A percentile compares a stretch with the other conserved stretches of the same genome.
phyloP scores from a whole-genome alignment of 2,329 filamentous ascomycete genomes.

The Malbranchea cinnamomea region DNA sequence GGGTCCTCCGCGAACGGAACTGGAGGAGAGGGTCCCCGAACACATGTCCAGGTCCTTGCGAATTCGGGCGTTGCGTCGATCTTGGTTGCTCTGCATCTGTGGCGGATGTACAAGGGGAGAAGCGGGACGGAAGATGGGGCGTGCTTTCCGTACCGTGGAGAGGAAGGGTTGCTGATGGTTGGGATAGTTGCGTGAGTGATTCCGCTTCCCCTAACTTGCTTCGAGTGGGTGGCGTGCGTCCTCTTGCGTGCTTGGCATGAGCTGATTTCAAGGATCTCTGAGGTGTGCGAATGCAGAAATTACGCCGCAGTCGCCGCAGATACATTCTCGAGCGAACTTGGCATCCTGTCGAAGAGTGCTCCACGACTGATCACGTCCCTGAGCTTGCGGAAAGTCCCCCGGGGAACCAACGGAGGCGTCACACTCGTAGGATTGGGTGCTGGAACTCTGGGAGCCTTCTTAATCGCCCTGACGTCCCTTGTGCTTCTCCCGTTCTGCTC shows the following conservation, averaged over 20 bases:
- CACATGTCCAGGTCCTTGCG: slow-evolving; percentile 75
- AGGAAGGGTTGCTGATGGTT: slow-evolving; percentile 24
- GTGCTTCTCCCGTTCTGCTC: slow-evolving; percentile 55
- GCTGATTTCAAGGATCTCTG: slow-evolving; percentile 1
- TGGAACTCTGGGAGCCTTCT: slow-evolving; percentile 56
- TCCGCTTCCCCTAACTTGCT: not conserved
- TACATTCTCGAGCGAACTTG: slow-evolving; percentile 89
- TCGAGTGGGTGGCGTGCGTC: not conserved
- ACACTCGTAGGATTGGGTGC: slow-evolving; percentile 59
- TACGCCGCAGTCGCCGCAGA: slow-evolving; percentile 88
- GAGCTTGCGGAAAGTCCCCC: slow-evolving; percentile 61
- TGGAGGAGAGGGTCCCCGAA: slow-evolving; percentile 70
- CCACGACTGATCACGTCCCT: slow-evolving; percentile 79
- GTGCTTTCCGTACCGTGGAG: slow-evolving; percentile 25
- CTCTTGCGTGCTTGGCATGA: not conserved
- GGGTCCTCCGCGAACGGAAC: slow-evolving; percentile 49
- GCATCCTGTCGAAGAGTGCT: slow-evolving; percentile 61
- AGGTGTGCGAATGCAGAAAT: slow-evolving; percentile 33
- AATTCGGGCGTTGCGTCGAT: slow-evolving; percentile 71
- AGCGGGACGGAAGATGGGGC: slow-evolving; percentile 8
- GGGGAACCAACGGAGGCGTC: slow-evolving; percentile 87
- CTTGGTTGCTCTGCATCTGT: slow-evolving; percentile 38
- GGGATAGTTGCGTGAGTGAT: slow-evolving; percentile 26
- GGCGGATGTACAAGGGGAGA: slow-evolving; percentile 24
- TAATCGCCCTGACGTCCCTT: slow-evolving; percentile 52